These are phyloP conservation scores for Apodospora peruviana DNA, from an alignment of 495 filamentous ascomycete species.

Conservation along the genomic window DNA sequence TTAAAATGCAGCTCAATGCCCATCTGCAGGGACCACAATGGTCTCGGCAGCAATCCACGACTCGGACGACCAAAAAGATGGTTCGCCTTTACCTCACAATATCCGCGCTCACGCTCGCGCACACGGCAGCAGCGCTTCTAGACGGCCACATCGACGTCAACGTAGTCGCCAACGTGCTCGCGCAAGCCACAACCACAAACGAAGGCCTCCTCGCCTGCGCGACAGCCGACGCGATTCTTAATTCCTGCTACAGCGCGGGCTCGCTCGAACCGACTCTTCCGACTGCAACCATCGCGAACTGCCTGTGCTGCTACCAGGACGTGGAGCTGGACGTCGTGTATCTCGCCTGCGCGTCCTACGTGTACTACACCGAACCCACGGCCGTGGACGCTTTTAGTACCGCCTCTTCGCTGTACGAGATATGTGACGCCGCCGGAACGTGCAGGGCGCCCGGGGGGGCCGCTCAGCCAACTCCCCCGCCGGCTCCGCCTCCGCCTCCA, in stretches of 20 bases:
- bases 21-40: too few species aligned
- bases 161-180: slow-evolving; percentile 1
- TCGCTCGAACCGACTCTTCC: slow-evolving; percentile 9
- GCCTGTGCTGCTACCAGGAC: slow-evolving; percentile 18
- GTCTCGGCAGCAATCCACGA: too few species aligned
- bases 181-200: slow-evolving; percentile 10
- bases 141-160: slow-evolving; percentile 12
- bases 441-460: neutral
- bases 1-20: too few species aligned
- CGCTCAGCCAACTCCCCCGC: too few species aligned
- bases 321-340: slow-evolving; percentile 10
- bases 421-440: neutral
- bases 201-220: slow-evolving; percentile 14
- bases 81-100: too few species aligned
- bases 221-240: slow-evolving; percentile 10
- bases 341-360: slow-evolving; percentile 19
- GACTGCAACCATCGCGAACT: slow-evolving; percentile 2
- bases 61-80: too few species aligned
- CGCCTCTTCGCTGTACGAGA: neutral
- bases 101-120: too few species aligned
- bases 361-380: slow-evolving; percentile 4
- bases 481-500: neutral
- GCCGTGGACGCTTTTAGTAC: slow-evolving; percentile 6
- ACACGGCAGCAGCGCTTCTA: too few species aligned
- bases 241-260: slow-evolving; percentile 8